Evolutionary conservation across 371 early-diverging fungal species (phyloP), one percentile per base, ranked within the genome.

Genomic region (Lichtheimia corymbifera): DNA sequence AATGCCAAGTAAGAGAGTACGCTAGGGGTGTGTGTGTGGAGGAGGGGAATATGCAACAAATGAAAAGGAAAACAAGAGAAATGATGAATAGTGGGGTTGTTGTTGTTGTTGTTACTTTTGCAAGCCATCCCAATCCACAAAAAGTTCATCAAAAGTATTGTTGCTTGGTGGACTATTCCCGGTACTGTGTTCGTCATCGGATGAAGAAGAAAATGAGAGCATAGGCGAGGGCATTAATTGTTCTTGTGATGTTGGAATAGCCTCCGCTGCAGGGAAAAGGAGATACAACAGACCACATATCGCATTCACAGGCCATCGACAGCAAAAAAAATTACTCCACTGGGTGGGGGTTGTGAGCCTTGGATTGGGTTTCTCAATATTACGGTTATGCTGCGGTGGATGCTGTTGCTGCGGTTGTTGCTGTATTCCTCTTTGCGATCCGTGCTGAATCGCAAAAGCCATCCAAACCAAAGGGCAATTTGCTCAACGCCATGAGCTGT

Each of bases 371-470:
- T 35, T 35, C 35, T 35, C 35, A 35, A 28, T 28, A 28, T 5
- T 11, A 35, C 35, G 11, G 11, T 35, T 35, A 35, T 35, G 35
- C 35, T 35, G 35, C 35, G 11, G 6, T 11, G 11, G 35, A 35
- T 35, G 11, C 35, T 18, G 50, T 24, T 41, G 47, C 7, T 18
- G 43, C 45, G 13, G 22, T 25, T 44, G 24, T 30, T 24, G 51
- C 24, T 45, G 17, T 50, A 42, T 30, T 64, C 64, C 64, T 64
- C 54, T 58, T 64, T 45, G 64, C 64, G 64, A 58, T 58, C 64
- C 64, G 78, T 81, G 81, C 81, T 76, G 81, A 78, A 76, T 73
- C 81, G 81, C 81, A 77, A 81, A 81, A 78, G 77, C 78, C 75
- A 64, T 78, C 72, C 63, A 71, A 65, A 53, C 75, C 52, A 27